Conservation (phyloP, 2,329 filamentous ascomycete species). For the Neophaeococcomyces aloes region DNA sequence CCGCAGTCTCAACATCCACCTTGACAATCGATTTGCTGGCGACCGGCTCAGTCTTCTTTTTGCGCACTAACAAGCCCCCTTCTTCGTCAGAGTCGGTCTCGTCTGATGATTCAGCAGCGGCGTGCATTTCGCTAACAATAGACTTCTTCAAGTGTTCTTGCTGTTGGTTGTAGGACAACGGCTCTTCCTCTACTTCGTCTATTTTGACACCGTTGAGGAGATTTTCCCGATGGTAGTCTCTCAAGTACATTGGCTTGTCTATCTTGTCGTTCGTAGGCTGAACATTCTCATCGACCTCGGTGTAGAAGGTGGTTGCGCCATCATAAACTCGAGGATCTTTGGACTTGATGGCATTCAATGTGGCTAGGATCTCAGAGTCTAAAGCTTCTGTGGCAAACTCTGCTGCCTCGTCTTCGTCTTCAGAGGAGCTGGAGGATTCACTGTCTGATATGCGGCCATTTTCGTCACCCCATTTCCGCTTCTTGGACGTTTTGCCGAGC, state of each 20-base stretch:
- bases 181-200: slow-evolving; percentile 41
- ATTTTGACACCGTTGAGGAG: slow-evolving; percentile 62
- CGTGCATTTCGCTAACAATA: slow-evolving; percentile 72
- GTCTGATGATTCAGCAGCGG: slow-evolving; percentile 36
- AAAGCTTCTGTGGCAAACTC: slow-evolving; percentile 76
- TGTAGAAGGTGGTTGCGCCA: slow-evolving; percentile 66
- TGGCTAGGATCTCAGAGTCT: slow-evolving; percentile 78
- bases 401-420: slow-evolving; percentile 82
- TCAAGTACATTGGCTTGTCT: slow-evolving; percentile 74
- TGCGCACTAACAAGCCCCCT: slow-evolving; percentile 65
- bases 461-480: slow-evolving; percentile 28
- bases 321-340: slow-evolving; percentile 93
- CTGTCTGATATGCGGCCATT: slow-evolving; percentile 41
- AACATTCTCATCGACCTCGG: slow-evolving; percentile 43
- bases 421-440: slow-evolving; percentile 53
- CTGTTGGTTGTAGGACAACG: slow-evolving; percentile 73
- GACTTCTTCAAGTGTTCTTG: slow-evolving; percentile 71
- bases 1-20: slow-evolving; percentile 61
- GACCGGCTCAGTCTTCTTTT: slow-evolving; percentile 39
- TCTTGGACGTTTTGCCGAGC: slow-evolving; percentile 46
- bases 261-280: slow-evolving; percentile 42
- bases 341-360: slow-evolving; percentile 72
- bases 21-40: slow-evolving; percentile 42
- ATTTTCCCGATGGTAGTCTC: slow-evolving; percentile 86
- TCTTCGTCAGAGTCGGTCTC: slow-evolving; percentile 40